Evolutionary conservation across 2,329 filamentous ascomycete species (phyloP).

Genomic region (Epichloe uncinata): DNA sequence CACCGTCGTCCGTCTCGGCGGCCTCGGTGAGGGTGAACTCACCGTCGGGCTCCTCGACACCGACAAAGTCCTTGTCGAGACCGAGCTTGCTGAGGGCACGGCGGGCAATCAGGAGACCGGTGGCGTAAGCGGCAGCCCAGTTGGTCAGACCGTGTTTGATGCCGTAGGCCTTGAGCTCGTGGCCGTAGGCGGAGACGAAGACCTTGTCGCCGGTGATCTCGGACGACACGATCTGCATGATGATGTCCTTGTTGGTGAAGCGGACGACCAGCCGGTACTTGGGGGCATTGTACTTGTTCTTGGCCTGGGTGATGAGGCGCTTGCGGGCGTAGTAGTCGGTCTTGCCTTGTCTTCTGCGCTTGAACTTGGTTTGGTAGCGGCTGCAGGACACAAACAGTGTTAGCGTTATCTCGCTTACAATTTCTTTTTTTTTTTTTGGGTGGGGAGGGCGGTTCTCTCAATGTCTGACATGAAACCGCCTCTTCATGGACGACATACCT

Average conservation of each 20-base stretch:
- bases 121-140: slow-evolving; percentile 96
- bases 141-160: slow-evolving; percentile 98
- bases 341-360: slow-evolving; percentile 89
- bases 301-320: slow-evolving; percentile 98
- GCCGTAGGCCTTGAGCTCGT: slow-evolving; percentile 96
- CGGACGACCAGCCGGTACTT: slow-evolving; percentile 99
- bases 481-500: slow-evolving; percentile 40
- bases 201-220: slow-evolving; percentile 98
- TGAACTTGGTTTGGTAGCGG: slow-evolving; percentile 99
- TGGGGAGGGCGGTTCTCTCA: too few relatives aligned
- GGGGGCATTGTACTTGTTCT: slow-evolving; percentile 99
- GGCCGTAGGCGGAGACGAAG: slow-evolving; percentile 80
- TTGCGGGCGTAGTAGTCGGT: slow-evolving; percentile 99
- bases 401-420: too few relatives aligned
- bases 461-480: too few relatives aligned
- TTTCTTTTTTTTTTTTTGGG: too few relatives aligned
- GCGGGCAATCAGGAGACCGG: slow-evolving; percentile 91
- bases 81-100: slow-evolving; percentile 95
- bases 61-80: slow-evolving; percentile 81
- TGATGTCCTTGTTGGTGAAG: slow-evolving; percentile 99
- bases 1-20: slow-evolving; percentile 75
- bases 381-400: slow-evolving; percentile 30
- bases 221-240: slow-evolving; percentile 91
- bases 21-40: slow-evolving; percentile 96
- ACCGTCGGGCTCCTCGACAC: slow-evolving; percentile 94